Percentiles rank a stretch among this genome's conserved stretches.
phyloP scores from a whole-genome alignment of 2,329 filamentous ascomycete species.

The Fusarium sp. region DNA sequence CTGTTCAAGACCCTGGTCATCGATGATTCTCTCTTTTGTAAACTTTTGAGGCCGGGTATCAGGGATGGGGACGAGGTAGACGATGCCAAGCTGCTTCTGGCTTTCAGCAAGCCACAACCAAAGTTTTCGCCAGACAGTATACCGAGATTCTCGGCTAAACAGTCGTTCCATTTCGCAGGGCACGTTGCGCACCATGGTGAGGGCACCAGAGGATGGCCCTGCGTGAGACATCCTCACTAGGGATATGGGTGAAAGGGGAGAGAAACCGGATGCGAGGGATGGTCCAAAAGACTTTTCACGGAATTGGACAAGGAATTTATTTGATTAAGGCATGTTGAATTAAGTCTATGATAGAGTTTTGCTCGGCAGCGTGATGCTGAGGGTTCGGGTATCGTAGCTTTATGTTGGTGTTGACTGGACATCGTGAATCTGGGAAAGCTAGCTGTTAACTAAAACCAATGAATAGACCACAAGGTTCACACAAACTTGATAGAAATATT shows the following conservation, averaged over 20 bases:
- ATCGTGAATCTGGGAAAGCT: not conserved
- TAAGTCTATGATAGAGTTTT: not conserved
- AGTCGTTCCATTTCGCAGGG: not conserved
- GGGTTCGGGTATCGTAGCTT: not conserved
- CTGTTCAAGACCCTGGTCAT: not conserved
- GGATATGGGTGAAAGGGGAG: not conserved
- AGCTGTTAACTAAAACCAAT: not conserved
- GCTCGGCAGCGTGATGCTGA: not conserved
- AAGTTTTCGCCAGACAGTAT: not conserved
- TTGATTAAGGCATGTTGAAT: too few species aligned
- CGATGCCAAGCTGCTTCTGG: not conserved
- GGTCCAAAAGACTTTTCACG: not conserved
- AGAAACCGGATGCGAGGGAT: not conserved
- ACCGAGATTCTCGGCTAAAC: not conserved
- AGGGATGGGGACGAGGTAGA: not conserved
- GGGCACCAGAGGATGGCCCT: fast-evolving
- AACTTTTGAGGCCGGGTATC: not conserved
- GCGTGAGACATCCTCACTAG: not conserved
- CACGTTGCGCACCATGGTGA: not conserved
- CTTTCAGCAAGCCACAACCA: not conserved
- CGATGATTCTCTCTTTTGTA: not conserved
- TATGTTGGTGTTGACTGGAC: not conserved
- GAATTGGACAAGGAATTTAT: too few species aligned
- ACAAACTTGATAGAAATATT: not conserved
- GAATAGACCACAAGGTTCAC: not conserved